Percentiles rank a stretch among this genome's conserved stretches.
phyloP scores from a whole-genome alignment of 441 rosid species.

The Pelargonium cotyledonis region DNA sequence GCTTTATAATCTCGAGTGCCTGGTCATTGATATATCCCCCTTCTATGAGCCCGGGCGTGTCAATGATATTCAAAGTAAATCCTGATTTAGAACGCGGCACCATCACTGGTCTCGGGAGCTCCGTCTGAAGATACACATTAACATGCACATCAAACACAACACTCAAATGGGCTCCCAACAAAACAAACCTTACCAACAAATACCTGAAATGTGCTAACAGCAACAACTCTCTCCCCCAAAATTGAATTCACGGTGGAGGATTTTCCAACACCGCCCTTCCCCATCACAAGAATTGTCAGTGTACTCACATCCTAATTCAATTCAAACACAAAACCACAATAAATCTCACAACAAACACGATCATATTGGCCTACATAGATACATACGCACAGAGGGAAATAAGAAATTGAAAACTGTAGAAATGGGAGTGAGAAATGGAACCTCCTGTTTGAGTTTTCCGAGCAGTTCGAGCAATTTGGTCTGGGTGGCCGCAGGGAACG shows the following conservation, averaged over 20 bases:
- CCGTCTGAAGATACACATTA: slow-evolving; percentile 44
- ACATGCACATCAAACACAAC: background rate
- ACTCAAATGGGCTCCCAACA: background rate
- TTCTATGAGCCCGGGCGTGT: slow-evolving; percentile 92
- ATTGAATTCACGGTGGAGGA: slow-evolving; percentile 94
- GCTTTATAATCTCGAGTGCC: slow-evolving; percentile 78
- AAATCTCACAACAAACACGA: background rate
- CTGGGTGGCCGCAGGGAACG: slow-evolving; percentile 81
- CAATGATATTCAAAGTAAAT: slow-evolving; percentile 72
- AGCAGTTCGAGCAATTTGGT: slow-evolving; percentile 64
- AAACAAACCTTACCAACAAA: slow-evolving; percentile 9
- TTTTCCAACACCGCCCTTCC: slow-evolving; percentile 96
- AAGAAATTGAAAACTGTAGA: background rate
- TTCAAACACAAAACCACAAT: background rate
- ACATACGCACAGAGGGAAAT: too few species aligned
- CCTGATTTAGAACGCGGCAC: slow-evolving; percentile 78
- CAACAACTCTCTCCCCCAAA: slow-evolving; percentile 77
- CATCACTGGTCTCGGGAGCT: slow-evolving; percentile 73
- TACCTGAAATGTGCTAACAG: slow-evolving; percentile 84
- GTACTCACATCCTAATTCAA: slow-evolving; percentile 55
- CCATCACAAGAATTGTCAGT: slow-evolving; percentile 87
- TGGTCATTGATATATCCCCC: slow-evolving; percentile 92
- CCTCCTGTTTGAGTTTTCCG: slow-evolving; percentile 78
- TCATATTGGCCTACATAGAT: background rate
- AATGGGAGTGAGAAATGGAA: slow-evolving; percentile 18